Conservation (phyloP, 345 rosid genomes). For the Gossypium arboreum region DNA sequence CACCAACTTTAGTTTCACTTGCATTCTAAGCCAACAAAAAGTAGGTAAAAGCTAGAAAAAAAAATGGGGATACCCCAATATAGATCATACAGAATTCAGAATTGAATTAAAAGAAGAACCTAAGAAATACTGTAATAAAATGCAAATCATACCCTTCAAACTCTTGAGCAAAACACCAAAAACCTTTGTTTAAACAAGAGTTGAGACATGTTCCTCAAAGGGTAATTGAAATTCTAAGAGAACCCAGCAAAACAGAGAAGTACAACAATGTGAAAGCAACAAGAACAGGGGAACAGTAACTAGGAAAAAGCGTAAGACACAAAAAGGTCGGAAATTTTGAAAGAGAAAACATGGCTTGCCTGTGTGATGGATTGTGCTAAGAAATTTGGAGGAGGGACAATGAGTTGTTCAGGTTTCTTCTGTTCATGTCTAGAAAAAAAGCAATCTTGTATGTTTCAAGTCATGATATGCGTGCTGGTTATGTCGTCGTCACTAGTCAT, state of each 20-base stretch:
- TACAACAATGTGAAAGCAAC: slow-evolving; percentile 23
- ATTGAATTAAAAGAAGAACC: slow-evolving; percentile 31
- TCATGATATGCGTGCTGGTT: slow-evolving; percentile 25
- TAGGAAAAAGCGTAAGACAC: slow-evolving; percentile 26
- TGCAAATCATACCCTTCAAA: slow-evolving; percentile 33
- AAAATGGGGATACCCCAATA: slow-evolving; percentile 46
- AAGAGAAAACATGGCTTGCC: slow-evolving; percentile 14
- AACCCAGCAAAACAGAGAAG: slow-evolving; percentile 22
- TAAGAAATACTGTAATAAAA: slow-evolving; percentile 31
- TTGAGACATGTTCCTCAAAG: slow-evolving; percentile 22
- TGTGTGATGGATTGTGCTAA: neutral
- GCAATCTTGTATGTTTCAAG: slow-evolving; percentile 16
- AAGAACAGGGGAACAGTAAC: slow-evolving; percentile 23
- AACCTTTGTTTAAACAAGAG: slow-evolving; percentile 23
- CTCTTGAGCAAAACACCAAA: slow-evolving; percentile 26
- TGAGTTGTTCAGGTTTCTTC: slow-evolving; percentile 33
- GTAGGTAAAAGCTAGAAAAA: slow-evolving; percentile 20
- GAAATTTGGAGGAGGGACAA: slow-evolving; percentile 29
- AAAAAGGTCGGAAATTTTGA: slow-evolving; percentile 24
- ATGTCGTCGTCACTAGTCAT: neutral
- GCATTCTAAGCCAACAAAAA: slow-evolving; percentile 61
- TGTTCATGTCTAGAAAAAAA: slow-evolving; percentile 27
- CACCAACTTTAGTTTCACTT: slow-evolving; percentile 56
- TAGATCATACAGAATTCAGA: slow-evolving; percentile 44
- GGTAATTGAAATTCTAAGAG: slow-evolving; percentile 19